Evolutionary conservation across 495 filamentous ascomycete genomes (phyloP), one percentile per base, ranked within the genome.

Genomic region (Ascodesmis nigricans): DNA sequence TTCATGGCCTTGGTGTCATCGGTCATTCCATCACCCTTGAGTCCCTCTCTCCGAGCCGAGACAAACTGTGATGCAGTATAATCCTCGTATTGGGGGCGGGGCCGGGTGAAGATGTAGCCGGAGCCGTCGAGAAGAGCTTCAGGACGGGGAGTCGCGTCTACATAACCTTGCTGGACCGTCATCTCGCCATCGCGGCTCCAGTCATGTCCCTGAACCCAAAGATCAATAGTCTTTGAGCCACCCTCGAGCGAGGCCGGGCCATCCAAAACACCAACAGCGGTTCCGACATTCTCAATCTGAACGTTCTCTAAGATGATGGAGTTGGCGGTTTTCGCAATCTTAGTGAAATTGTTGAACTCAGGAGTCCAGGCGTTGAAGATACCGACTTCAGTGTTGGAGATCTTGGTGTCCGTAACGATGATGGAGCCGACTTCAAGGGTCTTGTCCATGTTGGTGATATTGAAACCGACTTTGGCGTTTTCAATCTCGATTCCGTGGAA

Each of bases 261-360:
- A 7, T 79, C 66, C 27, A 65, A 70, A 33, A 60, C 62, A 49
- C 60, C 52, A 9, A 69, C 59, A 8, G 63, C 69, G 13, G 58
- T 50, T 1, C 53, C 47, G 13, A 67, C 58, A 25, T 62, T 56
- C 19, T 54, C 42, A 5, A 91, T 74, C 45, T 79, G 75, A 20
- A 90, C 77, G 40, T 95, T 92, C 49, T 92, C 79, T 10, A 95
- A 53, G 28, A 92, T 59, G 15, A 91, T 60, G 5, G 74, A 79
- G 35, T 74, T 78, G 47, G 75, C 82, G 39, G 76, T 72, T 5
- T 69, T 67, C 5, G 44, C 34, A 3, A 4, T 2, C 5, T 35
- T 36, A 15, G 33, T 33, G n/a, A n/a, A n/a, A n/a, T n/a, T n/a
- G n/a, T n/a, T n/a, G 22, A 17, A 11, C 21, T n/a, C 27, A 15